A percentile compares a stretch with the other conserved stretches of the same genome.
Evolutionary conservation across 2,329 filamentous ascomycete genomes (phyloP).

Genomic region (Lachnellula willkommii): DNA sequence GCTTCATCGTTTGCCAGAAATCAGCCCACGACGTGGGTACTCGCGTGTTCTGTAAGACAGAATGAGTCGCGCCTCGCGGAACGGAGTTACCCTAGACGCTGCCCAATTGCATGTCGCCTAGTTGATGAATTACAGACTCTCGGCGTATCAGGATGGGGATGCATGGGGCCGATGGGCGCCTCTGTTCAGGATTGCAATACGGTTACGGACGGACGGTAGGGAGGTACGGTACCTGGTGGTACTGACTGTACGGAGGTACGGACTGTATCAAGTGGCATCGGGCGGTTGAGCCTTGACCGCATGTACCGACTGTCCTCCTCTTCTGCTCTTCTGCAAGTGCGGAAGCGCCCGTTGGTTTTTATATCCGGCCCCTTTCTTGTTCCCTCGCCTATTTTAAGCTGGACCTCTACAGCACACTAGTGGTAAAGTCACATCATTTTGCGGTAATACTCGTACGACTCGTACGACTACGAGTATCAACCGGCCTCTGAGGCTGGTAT

Average conservation of each 20-base stretch:
- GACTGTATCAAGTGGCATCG: too few relatives aligned
- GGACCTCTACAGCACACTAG: slow-evolving; percentile 5
- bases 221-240: too few relatives aligned
- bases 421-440: slow-evolving; percentile 19
- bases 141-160: too few relatives aligned
- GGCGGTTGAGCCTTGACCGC: neutral
- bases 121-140: too few relatives aligned
- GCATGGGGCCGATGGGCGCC: too few relatives aligned
- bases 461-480: slow-evolving; percentile 24
- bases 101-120: neutral
- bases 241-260: too few relatives aligned
- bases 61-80: neutral
- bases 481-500: slow-evolving; percentile 14
- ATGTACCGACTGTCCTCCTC: neutral
- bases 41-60: slow-evolving; percentile 10
- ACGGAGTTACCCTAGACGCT: neutral
- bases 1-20: slow-evolving; percentile 5
- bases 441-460: slow-evolving; percentile 2
- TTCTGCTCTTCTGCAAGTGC: neutral
- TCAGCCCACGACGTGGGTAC: slow-evolving; percentile 21
- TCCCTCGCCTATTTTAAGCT: neutral
- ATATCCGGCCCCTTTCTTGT: slow-evolving; percentile 2
- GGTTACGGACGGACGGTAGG: too few relatives aligned
- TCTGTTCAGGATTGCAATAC: too few relatives aligned
- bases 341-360: slow-evolving; percentile 13